These are phyloP conservation scores for Trypanosoma melophagium DNA, from an alignment of 208 protist genomes.

Conservation along the genomic window DNA sequence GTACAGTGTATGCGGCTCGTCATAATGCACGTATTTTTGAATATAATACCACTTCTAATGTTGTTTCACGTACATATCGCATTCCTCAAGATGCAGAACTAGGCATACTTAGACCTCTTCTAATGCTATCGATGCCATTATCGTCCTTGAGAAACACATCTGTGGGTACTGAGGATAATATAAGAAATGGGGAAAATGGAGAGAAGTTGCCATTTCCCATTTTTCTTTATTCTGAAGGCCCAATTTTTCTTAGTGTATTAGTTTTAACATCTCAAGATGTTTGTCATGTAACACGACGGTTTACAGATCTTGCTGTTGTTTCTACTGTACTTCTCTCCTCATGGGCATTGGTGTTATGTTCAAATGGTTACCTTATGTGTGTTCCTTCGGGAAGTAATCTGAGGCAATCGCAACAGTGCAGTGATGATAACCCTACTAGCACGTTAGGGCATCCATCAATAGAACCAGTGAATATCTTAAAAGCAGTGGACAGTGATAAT, in stretches of 20 bases:
- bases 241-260: neutral
- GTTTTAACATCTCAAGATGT: neutral
- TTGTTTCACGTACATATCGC: conserved; percentile 10
- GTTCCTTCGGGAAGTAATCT: neutral
- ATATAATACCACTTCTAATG: neutral
- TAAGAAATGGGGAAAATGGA: neutral
- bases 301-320: conserved; percentile 3
- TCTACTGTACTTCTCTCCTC: neutral
- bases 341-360: neutral
- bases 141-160: neutral
- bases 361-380: neutral
- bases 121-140: neutral
- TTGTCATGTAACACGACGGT: neutral
- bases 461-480: no score
- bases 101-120: conserved; percentile 3
- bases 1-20: conserved; percentile 13
- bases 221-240: conserved; percentile 14
- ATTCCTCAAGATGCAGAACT: neutral
- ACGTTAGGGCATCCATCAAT: no score
- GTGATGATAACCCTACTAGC: neutral
- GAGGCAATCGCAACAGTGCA: neutral
- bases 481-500: no score
- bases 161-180: neutral
- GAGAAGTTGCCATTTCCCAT: neutral
- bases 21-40: conserved; percentile 23